phyloP scores from a whole-genome alignment of 2,329 filamentous ascomycete genomes.

The Corniculantispora saksenae region DNA sequence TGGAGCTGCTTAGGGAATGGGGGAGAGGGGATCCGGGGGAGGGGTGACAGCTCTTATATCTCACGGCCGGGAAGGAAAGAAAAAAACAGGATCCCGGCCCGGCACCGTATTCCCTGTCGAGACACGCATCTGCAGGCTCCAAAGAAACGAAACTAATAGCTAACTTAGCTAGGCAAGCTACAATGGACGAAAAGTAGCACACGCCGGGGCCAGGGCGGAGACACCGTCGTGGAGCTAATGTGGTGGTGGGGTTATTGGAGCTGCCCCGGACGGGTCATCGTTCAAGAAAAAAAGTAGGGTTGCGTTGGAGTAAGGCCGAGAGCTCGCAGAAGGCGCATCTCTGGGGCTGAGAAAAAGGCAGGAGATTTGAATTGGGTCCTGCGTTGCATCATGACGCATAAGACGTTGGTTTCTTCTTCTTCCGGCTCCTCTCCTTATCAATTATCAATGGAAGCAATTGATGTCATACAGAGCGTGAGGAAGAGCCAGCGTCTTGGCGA shows the following conservation, averaged over 20 bases:
- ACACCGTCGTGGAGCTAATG: conserved; percentile 7
- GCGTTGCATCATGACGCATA: no score
- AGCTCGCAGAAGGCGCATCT: neutral
- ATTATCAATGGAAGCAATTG: no score
- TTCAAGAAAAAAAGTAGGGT: no score
- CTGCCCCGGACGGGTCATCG: neutral
- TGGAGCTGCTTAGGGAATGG: neutral
- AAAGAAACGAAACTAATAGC: no score
- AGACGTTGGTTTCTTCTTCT: no score
- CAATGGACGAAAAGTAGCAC: neutral
- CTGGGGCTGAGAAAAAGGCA: neutral
- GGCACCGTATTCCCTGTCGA: neutral
- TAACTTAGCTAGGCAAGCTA: neutral
- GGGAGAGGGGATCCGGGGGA: neutral
- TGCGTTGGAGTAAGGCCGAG: no score
- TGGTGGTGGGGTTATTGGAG: neutral
- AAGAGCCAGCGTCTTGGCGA: no score
- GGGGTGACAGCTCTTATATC: conserved; percentile 1
- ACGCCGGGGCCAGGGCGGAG: neutral
- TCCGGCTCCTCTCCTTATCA: no score
- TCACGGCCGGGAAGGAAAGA: neutral
- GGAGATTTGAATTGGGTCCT: no score
- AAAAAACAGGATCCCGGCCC: neutral
- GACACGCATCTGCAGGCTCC: neutral
- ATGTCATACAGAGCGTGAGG: no score